Evolutionary conservation across 1,284 basidiomycete species (phyloP).

Genomic region (Pyrrhoderma lamaoense): DNA sequence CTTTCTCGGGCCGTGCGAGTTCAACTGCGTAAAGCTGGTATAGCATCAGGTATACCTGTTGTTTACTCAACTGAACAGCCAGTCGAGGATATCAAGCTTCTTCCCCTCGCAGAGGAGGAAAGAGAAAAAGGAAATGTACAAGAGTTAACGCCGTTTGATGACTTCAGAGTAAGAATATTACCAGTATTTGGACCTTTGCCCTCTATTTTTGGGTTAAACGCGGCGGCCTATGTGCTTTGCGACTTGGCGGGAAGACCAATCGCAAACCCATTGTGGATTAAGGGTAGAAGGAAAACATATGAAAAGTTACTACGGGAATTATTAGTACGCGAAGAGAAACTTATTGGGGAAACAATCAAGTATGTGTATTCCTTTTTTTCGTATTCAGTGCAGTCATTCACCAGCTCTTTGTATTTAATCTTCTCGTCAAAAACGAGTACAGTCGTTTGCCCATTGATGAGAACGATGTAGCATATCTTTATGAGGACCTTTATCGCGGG

Average conservation of each 20-base stretch:
- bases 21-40: conserved; percentile 64
- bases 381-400: not conserved
- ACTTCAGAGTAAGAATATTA: conserved; percentile 88
- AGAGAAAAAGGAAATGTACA: conserved; percentile 86
- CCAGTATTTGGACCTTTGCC: conserved; percentile 85
- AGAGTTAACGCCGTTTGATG: conserved; percentile 88
- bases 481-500: conserved; percentile 82
- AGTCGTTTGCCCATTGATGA: conserved; percentile 74
- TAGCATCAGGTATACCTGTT: conserved; percentile 78
- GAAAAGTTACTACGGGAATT: conserved; percentile 75
- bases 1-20: conserved; percentile 87
- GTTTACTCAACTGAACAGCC: conserved; percentile 96
- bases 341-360: conserved; percentile 49
- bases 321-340: conserved; percentile 60
- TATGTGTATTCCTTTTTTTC: conserved; percentile 24
- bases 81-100: conserved; percentile 70
- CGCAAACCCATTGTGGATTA: conserved; percentile 73
- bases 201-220: conserved; percentile 82
- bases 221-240: conserved; percentile 81
- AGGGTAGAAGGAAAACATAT: conserved; percentile 79
- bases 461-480: conserved; percentile 75
- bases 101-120: conserved; percentile 90
- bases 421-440: not conserved
- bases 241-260: conserved; percentile 80
- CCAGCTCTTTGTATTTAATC: not conserved